These are phyloP conservation scores for Rhynchospora breviuscula DNA, from an alignment of 176 grass and related monocot species.

Conservation along the genomic window DNA sequence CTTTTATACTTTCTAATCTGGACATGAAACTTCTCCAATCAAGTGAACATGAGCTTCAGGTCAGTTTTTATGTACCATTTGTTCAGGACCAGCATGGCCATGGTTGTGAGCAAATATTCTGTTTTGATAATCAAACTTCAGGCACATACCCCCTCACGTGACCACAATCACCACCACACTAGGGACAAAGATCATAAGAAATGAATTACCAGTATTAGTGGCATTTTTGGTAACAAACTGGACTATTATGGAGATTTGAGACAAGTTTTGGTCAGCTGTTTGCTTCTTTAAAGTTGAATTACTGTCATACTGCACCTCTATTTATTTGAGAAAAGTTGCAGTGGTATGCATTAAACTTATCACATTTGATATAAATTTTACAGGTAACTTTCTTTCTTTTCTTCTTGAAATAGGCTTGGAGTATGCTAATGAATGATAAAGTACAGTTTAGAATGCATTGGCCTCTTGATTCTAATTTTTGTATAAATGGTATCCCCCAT, in stretches of 20 bases:
- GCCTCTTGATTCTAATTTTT: constrained; percentile 41
- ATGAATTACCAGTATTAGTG: neutral
- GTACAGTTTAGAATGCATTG: constrained; percentile 66
- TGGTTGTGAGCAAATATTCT: neutral
- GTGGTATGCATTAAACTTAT: neutral
- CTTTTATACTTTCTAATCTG: constrained; percentile 36
- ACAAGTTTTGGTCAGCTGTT: neutral
- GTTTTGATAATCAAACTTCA: neutral
- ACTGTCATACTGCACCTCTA: neutral
- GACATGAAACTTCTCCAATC: constrained; percentile 36
- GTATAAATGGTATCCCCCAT: constrained; percentile 38
- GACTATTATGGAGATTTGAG: neutral
- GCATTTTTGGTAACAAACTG: neutral
- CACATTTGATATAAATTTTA: neutral
- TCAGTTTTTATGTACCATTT: constrained; percentile 8
- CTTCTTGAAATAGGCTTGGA: constrained; percentile 46
- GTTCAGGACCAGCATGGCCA: neutral
- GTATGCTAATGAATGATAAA: constrained; percentile 55
- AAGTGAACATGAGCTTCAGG: constrained; percentile 52
- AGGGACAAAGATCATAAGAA: no score
- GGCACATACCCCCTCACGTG: neutral
- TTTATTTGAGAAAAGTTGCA: neutral
- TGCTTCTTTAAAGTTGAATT: constrained; percentile 1
- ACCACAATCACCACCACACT: neutral
- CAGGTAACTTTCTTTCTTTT: neutral